Evolutionary conservation across 225 moss, liverwort and hornwort genomes (phyloP), one percentile per base, ranked within the genome.

Genomic region (Takakia lepidozioides): DNA sequence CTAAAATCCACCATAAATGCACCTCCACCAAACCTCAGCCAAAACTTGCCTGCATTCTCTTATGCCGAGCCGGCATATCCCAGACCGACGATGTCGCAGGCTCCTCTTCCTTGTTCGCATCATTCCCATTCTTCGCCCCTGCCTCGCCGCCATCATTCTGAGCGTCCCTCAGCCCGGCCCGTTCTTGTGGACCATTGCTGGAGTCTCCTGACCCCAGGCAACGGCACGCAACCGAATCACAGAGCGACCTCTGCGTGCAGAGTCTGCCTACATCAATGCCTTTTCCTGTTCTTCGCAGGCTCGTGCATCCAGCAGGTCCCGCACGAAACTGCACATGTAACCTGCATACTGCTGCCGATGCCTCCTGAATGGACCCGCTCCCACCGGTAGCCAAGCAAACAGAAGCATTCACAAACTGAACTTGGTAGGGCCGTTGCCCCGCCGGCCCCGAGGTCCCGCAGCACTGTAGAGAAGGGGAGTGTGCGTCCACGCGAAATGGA

Each of bases 41-140:
- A 37, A 22, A 10, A 55, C 62, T 41, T 17, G 73, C 78, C 78
- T 79, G 91, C 71, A 98, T 83, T 47, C 81, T 84, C 66, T 81
- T 91, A 58, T 85, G 83, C 30, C 91, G 80, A 20, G 85, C 80
- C 27, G 84, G 85, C 16, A 98, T 57, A 59, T 87, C 87, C 98
- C 98, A 98, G 4, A 83, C 78, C 22, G 90, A 80, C 5, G 95
- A 87, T 1, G 82, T 71, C 3, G 79, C 85, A 3, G 59, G 67
- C 24, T 83, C 83, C 25, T 80, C 80, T 15, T 63, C 70, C 14
- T 51, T 56, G 24, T 81, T 78, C 44, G 57, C 75, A 25, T 74
- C 74, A 1, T 76, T 76, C 41, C 48, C 63, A 4, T 43, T 63
- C 46, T 68, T 64, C 25, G 72, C 76, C 25, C 63, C 72, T 48